Conservation (phyloP, 192 early-diverging fungal genomes). For the Podila horticola region DNA sequence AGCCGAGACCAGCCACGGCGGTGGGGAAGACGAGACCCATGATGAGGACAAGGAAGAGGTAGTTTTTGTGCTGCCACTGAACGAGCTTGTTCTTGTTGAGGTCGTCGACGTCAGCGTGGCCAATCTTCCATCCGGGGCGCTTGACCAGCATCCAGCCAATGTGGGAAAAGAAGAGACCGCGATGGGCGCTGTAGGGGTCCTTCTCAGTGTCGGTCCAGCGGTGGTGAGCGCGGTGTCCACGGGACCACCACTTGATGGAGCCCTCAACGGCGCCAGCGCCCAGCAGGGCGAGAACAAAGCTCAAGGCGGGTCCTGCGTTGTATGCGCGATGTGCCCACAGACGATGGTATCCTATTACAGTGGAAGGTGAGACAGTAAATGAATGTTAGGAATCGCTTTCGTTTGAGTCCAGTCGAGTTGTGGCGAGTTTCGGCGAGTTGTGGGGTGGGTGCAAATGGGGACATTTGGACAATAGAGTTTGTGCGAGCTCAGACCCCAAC, state of each 20-base stretch:
- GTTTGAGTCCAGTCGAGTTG: too few species aligned
- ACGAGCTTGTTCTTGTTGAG: slow-evolving; percentile 78
- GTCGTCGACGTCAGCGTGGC: slow-evolving; percentile 85
- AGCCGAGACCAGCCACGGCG: slow-evolving; percentile 84
- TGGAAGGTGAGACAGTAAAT: background rate
- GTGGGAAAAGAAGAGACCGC: slow-evolving; percentile 86
- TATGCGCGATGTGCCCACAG: slow-evolving; percentile 86
- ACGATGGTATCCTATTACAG: slow-evolving; percentile 78
- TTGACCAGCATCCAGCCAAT: slow-evolving; percentile 89
- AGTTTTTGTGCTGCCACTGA: slow-evolving; percentile 82
- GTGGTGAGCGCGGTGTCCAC: slow-evolving; percentile 90
- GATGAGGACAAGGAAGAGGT: slow-evolving; percentile 72
- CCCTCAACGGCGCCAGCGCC: slow-evolving; percentile 83
- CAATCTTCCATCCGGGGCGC: slow-evolving; percentile 76
- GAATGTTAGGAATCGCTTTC: background rate
- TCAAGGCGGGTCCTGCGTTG: slow-evolving; percentile 68
- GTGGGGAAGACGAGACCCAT: slow-evolving; percentile 87
- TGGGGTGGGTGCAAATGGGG: too few species aligned
- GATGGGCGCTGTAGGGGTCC: slow-evolving; percentile 85
- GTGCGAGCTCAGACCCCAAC: too few species aligned
- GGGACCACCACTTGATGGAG: slow-evolving; percentile 87
- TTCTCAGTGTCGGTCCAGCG: slow-evolving; percentile 86
- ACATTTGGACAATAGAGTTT: too few species aligned
- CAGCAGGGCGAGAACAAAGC: slow-evolving; percentile 69
- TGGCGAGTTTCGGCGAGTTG: too few species aligned